These are phyloP conservation scores for Aspergillus costaricaensis DNA, from an alignment of 2,329 filamentous ascomycete genomes.

Conservation along the genomic window DNA sequence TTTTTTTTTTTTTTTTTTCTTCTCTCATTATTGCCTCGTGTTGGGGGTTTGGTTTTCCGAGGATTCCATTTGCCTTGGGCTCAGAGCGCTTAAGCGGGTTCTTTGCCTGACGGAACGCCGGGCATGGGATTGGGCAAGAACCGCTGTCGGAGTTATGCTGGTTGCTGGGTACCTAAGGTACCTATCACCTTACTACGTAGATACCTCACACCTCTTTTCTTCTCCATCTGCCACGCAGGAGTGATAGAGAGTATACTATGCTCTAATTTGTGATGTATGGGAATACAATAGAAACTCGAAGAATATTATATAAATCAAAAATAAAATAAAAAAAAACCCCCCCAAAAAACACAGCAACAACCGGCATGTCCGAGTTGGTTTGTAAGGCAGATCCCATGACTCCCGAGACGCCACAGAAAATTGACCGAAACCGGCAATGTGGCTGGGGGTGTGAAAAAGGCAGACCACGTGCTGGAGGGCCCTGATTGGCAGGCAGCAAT, in stretches of 20 bases:
- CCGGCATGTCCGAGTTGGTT: not conserved
- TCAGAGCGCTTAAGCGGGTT: constrained; percentile 3
- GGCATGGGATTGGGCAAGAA: constrained; percentile 8
- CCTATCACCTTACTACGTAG: not conserved
- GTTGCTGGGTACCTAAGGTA: constrained; percentile 9
- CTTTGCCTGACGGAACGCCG: constrained; percentile 3
- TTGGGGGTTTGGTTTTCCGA: not conserved
- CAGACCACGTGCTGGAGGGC: constrained; percentile 10
- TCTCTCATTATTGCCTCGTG: not conserved
- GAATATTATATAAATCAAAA: not conserved
- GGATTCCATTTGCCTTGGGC: not conserved
- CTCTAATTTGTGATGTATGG: too few species aligned
- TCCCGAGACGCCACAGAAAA: not conserved
- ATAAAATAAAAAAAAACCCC: not conserved
- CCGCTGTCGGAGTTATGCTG: not conserved
- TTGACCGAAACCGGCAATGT: constrained; percentile 8
- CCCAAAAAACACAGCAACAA: not conserved
- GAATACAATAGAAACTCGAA: not conserved
- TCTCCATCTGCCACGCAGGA: not conserved
- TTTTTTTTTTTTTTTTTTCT: too few species aligned
- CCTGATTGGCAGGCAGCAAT: constrained; percentile 14
- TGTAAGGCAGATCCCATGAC: not conserved
- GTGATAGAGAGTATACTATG: too few species aligned
- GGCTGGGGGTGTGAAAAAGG: constrained; percentile 7
- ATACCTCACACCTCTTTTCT: not conserved